These are phyloP conservation scores for Magnaporthiopsis rhizophila DNA, from an alignment of 2,329 filamentous ascomycete species.

Conservation along the genomic window DNA sequence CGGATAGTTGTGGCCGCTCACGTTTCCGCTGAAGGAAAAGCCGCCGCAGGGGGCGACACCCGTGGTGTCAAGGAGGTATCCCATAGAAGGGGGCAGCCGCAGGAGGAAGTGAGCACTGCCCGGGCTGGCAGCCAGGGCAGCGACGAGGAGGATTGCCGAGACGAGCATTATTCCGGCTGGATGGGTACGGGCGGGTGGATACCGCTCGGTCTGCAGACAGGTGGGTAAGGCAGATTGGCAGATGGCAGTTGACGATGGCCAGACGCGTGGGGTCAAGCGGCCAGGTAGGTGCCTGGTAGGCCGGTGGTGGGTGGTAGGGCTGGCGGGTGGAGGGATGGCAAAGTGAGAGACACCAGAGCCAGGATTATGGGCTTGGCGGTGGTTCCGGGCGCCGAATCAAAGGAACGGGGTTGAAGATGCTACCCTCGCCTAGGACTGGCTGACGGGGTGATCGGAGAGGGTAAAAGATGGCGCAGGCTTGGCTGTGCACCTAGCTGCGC, in stretches of 20 bases:
- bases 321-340: neutral
- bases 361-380: neutral
- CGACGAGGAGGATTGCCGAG: slow-evolving; percentile 2
- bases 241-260: neutral
- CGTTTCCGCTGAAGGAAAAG: neutral
- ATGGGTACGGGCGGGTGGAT: neutral
- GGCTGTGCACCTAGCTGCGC: neutral
- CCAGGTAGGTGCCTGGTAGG: neutral
- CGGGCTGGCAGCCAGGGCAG: slow-evolving; percentile 1
- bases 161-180: slow-evolving; percentile 5
- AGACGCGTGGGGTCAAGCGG: neutral
- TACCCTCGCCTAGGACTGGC: neutral
- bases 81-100: slow-evolving; percentile 1
- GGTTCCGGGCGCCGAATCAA: neutral
- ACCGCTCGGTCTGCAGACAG: neutral
- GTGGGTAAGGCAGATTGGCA: neutral
- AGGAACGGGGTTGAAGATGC: neutral
- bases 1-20: slow-evolving; percentile 4
- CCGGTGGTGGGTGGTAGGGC: too few species aligned
- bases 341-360: neutral
- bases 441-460: neutral
- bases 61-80: slow-evolving; percentile 1
- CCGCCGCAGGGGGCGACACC: slow-evolving; percentile 3
- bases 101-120: slow-evolving; percentile 6
- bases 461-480: neutral